phyloP scores from a whole-genome alignment of 768 basidiomycete genomes.

The Mycena indigotica region DNA sequence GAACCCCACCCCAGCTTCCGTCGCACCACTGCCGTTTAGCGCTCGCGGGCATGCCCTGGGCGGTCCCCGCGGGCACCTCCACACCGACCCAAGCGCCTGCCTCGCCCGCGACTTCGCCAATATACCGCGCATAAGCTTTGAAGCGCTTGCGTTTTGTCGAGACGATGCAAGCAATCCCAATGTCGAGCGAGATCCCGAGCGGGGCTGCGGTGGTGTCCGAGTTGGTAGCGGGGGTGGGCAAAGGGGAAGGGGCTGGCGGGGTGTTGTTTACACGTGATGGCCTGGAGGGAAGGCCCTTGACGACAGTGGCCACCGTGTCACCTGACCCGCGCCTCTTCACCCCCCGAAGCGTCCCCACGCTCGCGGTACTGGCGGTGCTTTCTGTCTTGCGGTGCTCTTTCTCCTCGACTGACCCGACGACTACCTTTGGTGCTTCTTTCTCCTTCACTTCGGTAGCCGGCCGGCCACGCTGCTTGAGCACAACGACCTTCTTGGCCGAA shows the following conservation, averaged over 20 bases:
- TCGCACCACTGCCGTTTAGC: conserved; percentile 90
- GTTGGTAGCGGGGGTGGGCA: not conserved
- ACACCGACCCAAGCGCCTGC: conserved; percentile 88
- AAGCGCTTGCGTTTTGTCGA: conserved; percentile 81
- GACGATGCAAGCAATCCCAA: conserved; percentile 91
- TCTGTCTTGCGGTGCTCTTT: conserved; percentile 49
- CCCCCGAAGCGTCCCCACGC: conserved; percentile 39
- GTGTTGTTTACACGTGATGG: conserved; percentile 4
- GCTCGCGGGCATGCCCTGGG: conserved; percentile 43
- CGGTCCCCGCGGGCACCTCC: conserved; percentile 67
- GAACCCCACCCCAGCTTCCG: conserved; percentile 77
- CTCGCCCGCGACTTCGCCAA: conserved; percentile 84
- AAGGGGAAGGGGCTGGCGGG: conserved; percentile 26
- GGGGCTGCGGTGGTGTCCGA: conserved; percentile 32
- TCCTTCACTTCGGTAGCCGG: conserved; percentile 8
- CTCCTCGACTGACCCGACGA: conserved; percentile 24
- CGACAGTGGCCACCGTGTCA: conserved; percentile 43
- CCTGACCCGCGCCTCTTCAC: conserved; percentile 43
- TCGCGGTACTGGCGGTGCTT: conserved; percentile 46
- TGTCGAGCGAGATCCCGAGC: conserved; percentile 73
- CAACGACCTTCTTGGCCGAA: conserved; percentile 24
- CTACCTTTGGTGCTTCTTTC: conserved; percentile 18
- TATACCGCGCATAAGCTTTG: conserved; percentile 85
- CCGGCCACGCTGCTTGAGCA: conserved; percentile 18
- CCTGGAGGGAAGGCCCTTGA: conserved; percentile 18